These are phyloP conservation scores for Neofusicoccum ribis DNA, from an alignment of 2,329 filamentous ascomycete genomes.

Conservation along the genomic window DNA sequence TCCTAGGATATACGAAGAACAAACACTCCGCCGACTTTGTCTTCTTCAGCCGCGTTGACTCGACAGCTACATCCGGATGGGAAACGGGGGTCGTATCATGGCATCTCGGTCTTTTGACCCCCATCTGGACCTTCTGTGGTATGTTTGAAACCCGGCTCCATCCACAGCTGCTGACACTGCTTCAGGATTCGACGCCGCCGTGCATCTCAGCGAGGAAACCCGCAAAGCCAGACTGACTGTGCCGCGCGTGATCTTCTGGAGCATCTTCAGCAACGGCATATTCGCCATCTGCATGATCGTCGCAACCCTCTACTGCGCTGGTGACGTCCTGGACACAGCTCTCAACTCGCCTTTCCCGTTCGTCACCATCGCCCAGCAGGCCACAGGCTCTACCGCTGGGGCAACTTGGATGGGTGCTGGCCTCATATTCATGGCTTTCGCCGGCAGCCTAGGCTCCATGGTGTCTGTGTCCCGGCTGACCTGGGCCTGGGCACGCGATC, in stretches of 20 bases:
- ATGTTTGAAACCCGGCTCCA: constrained; percentile 15
- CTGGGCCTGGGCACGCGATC: no score
- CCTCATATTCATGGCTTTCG: constrained; percentile 36
- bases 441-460: constrained; percentile 35
- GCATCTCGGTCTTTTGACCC: constrained; percentile 39
- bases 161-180: constrained; percentile 18
- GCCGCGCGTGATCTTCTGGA: constrained; percentile 41
- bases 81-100: constrained; percentile 35
- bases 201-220: constrained; percentile 51
- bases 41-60: constrained; percentile 28
- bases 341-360: constrained; percentile 39
- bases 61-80: constrained; percentile 32
- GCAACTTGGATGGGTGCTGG: constrained; percentile 41
- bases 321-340: constrained; percentile 29
- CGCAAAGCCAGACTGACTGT: constrained; percentile 40
- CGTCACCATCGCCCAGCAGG: constrained; percentile 41
- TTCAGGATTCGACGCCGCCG: constrained; percentile 47
- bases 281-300: constrained; percentile 44
- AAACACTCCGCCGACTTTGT: constrained; percentile 37
- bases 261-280: constrained; percentile 41
- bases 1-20: constrained; percentile 34
- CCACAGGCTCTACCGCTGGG: constrained; percentile 37
- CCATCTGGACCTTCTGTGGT: constrained; percentile 14
- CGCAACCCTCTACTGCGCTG: constrained; percentile 43
- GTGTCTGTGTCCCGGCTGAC: no score